Evolutionary conservation across 805 yeast genomes (phyloP).

Genomic region (Brettanomyces naardenensis): DNA sequence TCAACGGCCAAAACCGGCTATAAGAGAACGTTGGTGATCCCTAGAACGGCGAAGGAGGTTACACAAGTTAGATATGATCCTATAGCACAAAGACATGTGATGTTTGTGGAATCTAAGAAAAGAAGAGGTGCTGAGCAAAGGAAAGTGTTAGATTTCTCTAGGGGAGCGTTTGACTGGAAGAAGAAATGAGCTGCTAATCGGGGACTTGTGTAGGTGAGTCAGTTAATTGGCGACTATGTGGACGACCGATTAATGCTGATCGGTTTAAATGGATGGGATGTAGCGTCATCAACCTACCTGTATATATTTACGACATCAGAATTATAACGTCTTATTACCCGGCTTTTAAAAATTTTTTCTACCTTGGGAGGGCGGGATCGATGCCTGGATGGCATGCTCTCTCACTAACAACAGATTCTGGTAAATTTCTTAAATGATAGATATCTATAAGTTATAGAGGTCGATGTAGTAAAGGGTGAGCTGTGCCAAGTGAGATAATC

Average conservation of each 20-base stretch:
- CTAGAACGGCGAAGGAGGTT: conserved; percentile 73
- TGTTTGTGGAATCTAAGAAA: conserved; percentile 83
- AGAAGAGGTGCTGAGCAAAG: conserved; percentile 53
- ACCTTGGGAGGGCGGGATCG: no score
- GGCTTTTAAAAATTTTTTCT: no score
- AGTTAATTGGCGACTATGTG: background rate
- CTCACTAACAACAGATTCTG: no score
- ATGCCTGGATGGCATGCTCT: no score
- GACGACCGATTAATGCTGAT: background rate
- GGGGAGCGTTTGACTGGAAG: conserved; percentile 32
- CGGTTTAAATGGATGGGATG: background rate
- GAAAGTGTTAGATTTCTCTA: conserved; percentile 40
- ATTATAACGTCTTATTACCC: no score
- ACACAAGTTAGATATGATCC: conserved; percentile 86
- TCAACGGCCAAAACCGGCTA: conserved; percentile 91
- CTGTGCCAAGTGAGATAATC: no score
- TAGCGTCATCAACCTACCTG: no score
- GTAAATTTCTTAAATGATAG: no score
- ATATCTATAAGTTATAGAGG: no score
- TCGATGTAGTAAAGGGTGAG: no score
- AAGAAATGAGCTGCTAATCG: conserved; percentile 19
- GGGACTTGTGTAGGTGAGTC: no score
- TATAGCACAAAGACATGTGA: conserved; percentile 79
- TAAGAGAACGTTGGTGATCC: conserved; percentile 70
- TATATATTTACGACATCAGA: no score